Percentiles rank a stretch among this genome's conserved stretches.
Conservation (phyloP, 208 protist genomes). For the Trypanosoma boissoni region DNA sequence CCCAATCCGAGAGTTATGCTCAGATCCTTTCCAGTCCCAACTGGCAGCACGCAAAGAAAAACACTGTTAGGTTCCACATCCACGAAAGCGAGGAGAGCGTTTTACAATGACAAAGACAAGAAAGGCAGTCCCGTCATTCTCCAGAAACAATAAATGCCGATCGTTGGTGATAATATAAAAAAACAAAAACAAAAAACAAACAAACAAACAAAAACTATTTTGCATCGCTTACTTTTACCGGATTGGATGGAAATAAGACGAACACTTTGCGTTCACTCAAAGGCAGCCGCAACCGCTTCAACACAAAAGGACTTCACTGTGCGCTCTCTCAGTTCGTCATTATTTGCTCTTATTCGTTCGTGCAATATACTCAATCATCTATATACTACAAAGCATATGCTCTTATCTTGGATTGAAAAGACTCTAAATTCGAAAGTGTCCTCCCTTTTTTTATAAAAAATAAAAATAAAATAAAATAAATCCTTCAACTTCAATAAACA, state of each 20-base stretch:
- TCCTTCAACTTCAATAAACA: no score
- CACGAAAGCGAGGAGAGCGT: conserved; percentile 31
- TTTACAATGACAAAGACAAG: conserved; percentile 46
- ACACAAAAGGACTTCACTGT: no score
- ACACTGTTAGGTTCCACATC: conserved; percentile 21
- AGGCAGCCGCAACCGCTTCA: conserved; percentile 29
- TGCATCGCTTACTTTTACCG: conserved; percentile 38
- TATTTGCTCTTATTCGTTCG: no score
- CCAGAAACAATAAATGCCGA: conserved; percentile 59
- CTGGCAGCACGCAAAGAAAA: conserved; percentile 45
- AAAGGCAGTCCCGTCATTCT: conserved; percentile 61
- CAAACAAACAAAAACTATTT: conserved; percentile 42
- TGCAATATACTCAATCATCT: no score
- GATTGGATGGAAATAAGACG: conserved; percentile 40
- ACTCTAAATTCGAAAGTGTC: no score
- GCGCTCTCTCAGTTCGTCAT: no score
- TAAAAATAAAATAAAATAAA: conserved; percentile 12
- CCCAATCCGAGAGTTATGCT: conserved; percentile 63
- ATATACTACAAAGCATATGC: no score
- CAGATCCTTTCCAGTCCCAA: conserved; percentile 74
- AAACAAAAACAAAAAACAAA: no score
- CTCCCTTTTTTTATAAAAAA: background rate
- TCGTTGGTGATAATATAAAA: no score
- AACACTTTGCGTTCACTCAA: conserved; percentile 44
- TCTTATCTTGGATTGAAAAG: no score